Base-by-base conservation (phyloP, 768 basidiomycete genomes). In the Exidia glandulosa region DNA sequence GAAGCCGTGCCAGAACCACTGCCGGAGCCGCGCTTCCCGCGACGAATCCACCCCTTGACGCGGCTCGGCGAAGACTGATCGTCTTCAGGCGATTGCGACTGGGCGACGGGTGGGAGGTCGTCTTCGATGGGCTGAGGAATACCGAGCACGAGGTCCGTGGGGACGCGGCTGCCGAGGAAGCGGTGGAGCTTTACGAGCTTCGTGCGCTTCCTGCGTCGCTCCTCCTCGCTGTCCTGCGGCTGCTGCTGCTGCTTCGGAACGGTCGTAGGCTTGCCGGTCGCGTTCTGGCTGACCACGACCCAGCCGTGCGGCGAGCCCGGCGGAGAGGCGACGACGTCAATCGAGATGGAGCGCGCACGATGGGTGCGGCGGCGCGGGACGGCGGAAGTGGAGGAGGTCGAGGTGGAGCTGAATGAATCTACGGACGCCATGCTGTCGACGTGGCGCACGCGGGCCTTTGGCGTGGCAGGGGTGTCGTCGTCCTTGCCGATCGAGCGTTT, bases 111-210 rank as follows among this genome's bases (percentile, higher is more conserved):
- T 69, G 63, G 74, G 64, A 70, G 62, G 54, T 81, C 85, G 23
- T 45, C n/a, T 1, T 63, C 64, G n/a, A 3, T 52, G 32, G 27
- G 61, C 30, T 32, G 59, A 27, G 29, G 31, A 2, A 47, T 41
- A 7, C 67, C 67, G 37, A 85, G 76, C 13, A 88, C 84, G 34
- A 90, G 80, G 63, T 82, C 80, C 14, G 79, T 69, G 7, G 90
- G 90, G 30, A 93, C 86, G 32, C 82, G 81, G 23, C 87, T 89
- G n/a, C 90, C 90, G 33, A 92, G 78, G 72, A 87, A 91, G 52
- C 90, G 87, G 71, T 92, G 88, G 3, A 93, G 78, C 69, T 84
- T 91, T 2, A 86, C 87, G 52, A 93, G 74, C 64, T 84, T 84
- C 64, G 88, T 87, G 57, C 90, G 79, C 71, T 86, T 89, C 62